Evolutionary conservation across 805 yeast genomes (phyloP).

Genomic region (Nakazawaea ambrosiae): DNA sequence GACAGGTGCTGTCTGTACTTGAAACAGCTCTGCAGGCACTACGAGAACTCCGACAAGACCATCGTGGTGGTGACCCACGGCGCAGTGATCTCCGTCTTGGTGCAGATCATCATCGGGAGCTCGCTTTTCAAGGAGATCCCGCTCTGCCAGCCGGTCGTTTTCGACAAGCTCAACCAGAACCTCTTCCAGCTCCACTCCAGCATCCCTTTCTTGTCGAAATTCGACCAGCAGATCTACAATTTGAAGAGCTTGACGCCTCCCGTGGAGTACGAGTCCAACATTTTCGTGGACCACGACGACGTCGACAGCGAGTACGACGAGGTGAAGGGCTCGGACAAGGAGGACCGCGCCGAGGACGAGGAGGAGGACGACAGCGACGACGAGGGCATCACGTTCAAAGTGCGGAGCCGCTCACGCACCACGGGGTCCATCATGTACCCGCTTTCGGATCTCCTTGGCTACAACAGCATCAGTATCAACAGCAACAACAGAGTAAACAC

Average conservation of each 20-base stretch:
- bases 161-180: constrained; percentile 5
- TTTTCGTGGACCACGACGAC: constrained; percentile 6
- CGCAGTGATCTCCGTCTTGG: constrained; percentile 32
- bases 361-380: constrained; percentile 1
- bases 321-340: neutral
- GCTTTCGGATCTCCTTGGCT: too few relatives aligned
- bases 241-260: constrained; percentile 7
- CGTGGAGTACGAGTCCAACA: constrained; percentile 7
- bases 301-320: constrained; percentile 3
- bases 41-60: constrained; percentile 25
- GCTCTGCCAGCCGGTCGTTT: constrained; percentile 22
- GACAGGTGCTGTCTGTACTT: constrained; percentile 28
- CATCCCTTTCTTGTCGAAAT: constrained; percentile 2
- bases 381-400: constrained; percentile 7
- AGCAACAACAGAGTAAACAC: too few relatives aligned
- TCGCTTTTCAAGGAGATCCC: constrained; percentile 35
- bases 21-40: constrained; percentile 25
- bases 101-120: constrained; percentile 29
- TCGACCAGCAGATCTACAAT: constrained; percentile 2
- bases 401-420: constrained; percentile 8
- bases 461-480: too few relatives aligned
- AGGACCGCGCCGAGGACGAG: neutral
- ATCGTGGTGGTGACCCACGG: constrained; percentile 35
- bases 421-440: constrained; percentile 8
- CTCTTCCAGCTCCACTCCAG: constrained; percentile 4